Evolutionary conservation across 306 rosid species (phyloP).

Genomic region (Luffa acutangula): DNA sequence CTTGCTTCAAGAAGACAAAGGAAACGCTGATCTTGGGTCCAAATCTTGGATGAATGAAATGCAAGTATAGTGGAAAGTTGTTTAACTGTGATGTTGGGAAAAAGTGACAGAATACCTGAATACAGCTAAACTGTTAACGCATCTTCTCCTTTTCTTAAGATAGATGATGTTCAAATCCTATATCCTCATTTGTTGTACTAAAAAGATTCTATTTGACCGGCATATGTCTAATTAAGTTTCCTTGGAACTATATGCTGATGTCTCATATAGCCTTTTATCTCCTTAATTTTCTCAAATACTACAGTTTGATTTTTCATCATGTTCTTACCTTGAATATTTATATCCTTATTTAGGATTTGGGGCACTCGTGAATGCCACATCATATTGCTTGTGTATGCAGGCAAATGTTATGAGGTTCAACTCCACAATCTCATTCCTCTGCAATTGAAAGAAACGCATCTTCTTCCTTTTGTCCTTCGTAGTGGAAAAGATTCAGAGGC

Average conservation of each 20-base stretch:
- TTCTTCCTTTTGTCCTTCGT: not conserved
- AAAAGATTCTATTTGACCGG: no score
- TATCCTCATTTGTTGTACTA: no score
- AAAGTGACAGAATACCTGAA: not conserved
- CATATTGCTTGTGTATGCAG: not conserved
- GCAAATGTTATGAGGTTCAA: not conserved
- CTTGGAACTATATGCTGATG: not conserved
- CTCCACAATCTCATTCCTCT: not conserved
- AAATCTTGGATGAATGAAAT: not conserved
- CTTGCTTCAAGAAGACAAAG: not conserved
- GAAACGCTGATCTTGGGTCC: not conserved
- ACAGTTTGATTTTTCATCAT: not conserved
- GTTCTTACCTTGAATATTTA: not conserved
- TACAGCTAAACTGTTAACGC: no score
- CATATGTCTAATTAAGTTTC: not conserved
- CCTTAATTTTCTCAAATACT: not conserved
- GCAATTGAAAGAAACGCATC: not conserved
- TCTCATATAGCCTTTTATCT: not conserved
- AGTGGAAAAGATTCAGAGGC: not conserved
- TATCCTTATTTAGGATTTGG: not conserved
- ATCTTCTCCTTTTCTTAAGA: no score
- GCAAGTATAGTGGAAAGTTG: not conserved
- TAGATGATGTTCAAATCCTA: no score
- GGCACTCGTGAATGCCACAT: not conserved
- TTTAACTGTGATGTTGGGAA: not conserved